Base-by-base conservation (phyloP, 768 basidiomycete genomes). In the Trametes meyenii region DNA sequence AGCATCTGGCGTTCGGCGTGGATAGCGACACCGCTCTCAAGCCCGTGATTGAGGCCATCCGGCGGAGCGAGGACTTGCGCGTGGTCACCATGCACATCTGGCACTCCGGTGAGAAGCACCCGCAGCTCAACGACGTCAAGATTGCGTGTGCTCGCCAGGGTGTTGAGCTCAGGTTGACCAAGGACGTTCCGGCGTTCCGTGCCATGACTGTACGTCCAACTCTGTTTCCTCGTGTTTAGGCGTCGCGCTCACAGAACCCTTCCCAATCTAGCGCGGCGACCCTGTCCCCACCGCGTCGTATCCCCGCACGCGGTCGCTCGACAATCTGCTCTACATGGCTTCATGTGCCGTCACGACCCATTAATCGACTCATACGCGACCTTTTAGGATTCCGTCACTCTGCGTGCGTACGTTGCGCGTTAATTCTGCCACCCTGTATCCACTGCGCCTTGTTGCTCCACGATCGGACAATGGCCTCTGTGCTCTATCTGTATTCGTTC, bases 131-230 rank as follows among this genome's bases (percentile, higher is more conserved):
- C 23, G 76, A 77, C 40, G 74, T 92, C 61, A 84, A 81, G 73
- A 85, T 87, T 66, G 82, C 81, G 4, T 92, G 89, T 71, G 86
- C 85, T 16, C 78, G 79, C 66, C 78, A 79, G 61, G 88, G 88
- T 49, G 77, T 90, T 46, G 80, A 81, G 29, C 70, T 90, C 65
- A 72, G 73, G 55, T 72, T 85, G 38, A 82, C 82, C 29, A 72
- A 71, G 49, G 82, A 87, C 67, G 75, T 89, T 43, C 72, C 75
- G 60, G 71, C 71, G 58, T 86, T 87, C 72, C 83, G 89, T 51
- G 67, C 75, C 45, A 70, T 82, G 67, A 70, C 78, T 59, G 84
- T 87, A 69, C 70, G 85, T 77, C 23, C 23, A 16, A 26, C 24
- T 58, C 14, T 45, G n/a, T 38, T 29, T 11, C 29, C 42, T 40